Base-by-base conservation (phyloP, 2,329 filamentous ascomycete genomes). In the Cladophialophora chaetospira region DNA sequence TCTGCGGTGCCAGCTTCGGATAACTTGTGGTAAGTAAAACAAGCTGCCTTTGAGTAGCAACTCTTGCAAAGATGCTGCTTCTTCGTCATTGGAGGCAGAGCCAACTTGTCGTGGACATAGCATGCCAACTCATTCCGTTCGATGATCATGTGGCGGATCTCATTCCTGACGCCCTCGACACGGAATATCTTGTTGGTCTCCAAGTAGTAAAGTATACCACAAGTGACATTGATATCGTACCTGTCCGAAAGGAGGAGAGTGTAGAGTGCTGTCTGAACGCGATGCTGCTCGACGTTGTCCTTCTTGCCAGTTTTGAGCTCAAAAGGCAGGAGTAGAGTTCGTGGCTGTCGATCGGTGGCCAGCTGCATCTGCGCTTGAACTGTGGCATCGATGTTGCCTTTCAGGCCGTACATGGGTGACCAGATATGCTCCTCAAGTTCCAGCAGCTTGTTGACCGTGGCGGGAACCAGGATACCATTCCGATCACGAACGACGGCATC, bases 361-460 rank as follows among this genome's bases (percentile, higher is more conserved):
- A 96, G 88, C 53, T 83, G 78, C 78, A 97, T 88, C 0, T 83
- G 84, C 13, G 94, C 88, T 74, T 99, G 90, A 1, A 99, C 89
- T 0, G 94, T 97, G 25, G 94, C 94, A 74, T 99, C 94, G 58
- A 99, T 94, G 66, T 97, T 99, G 26, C 94, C 94, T 72, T 99
- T 99, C 13, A 99, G 79, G 0, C 94, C 94, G 70, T 96, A 99
- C 84, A 91, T 93, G 0, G 94, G 94, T 5, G 93, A 97, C 94
- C 94, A 99, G 25, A 99, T 86, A 69, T 97, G 94, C 72, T 99
- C 94, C 71, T 99, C 94, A 8, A 99, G 89, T 69, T 97, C 94
- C 11, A 99, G 86, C 25, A 99, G 79, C 70, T 97, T 99, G 67
- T 87, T 95, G 65, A 99, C 86, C 65, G 89, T 91, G 82, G 97